Evolutionary conservation across 2,329 filamentous ascomycete genomes (phyloP).

Genomic region (Aspergillus sclerotialis): DNA sequence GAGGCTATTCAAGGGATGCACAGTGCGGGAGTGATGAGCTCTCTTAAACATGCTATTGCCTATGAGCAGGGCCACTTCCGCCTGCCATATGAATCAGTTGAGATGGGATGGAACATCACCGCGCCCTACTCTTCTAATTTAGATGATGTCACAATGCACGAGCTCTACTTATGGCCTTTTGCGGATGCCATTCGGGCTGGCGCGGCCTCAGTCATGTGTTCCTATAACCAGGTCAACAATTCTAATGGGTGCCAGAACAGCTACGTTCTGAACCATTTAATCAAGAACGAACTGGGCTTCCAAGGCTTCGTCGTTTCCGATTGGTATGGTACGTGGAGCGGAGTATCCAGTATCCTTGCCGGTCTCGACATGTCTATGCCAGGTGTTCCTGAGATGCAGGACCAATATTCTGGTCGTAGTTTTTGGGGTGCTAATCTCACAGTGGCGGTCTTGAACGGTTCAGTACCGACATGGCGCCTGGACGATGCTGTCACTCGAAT

Average conservation of each 20-base stretch:
- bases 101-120: constrained; percentile 13
- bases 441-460: constrained; percentile 29
- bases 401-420: constrained; percentile 28
- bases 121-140: constrained; percentile 43
- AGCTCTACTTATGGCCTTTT: constrained; percentile 73
- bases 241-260: constrained; percentile 45
- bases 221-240: constrained; percentile 40
- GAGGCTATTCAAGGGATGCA: constrained; percentile 49
- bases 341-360: constrained; percentile 40
- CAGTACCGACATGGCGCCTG: constrained; percentile 32
- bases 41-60: constrained; percentile 41
- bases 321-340: constrained; percentile 39
- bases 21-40: constrained; percentile 39
- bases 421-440: constrained; percentile 15
- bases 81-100: constrained; percentile 27
- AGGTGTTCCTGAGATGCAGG: constrained; percentile 20
- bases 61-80: constrained; percentile 61
- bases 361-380: constrained; percentile 33
- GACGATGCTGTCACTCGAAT: constrained; percentile 43
- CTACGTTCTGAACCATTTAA: constrained; percentile 38
- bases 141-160: constrained; percentile 70
- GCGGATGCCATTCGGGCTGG: constrained; percentile 64
- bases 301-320: constrained; percentile 42
- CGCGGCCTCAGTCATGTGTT: constrained; percentile 47
- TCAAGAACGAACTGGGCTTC: constrained; percentile 49